Evolutionary conservation across 2,329 filamentous ascomycete species (phyloP).

Genomic region (Lasiodiplodia sp.): DNA sequence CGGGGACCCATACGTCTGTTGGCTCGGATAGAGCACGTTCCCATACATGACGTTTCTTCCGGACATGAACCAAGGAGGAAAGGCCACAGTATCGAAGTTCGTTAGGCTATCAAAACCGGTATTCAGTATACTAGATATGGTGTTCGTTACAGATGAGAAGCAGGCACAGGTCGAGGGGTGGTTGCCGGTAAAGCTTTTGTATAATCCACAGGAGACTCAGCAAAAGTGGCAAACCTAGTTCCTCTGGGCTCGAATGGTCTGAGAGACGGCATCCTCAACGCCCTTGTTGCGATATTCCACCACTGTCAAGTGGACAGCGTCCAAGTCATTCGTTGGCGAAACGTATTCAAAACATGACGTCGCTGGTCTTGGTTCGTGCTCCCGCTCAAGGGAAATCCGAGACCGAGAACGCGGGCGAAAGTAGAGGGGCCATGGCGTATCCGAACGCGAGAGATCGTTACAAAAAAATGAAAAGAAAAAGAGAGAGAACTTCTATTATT

Average conservation of each 20-base stretch:
- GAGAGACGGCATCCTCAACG: neutral
- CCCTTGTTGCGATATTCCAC: neutral
- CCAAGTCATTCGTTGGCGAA: neutral
- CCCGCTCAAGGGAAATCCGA: too few species aligned
- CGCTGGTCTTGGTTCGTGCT: too few species aligned
- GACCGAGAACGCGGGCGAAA: too few species aligned
- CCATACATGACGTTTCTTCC: too few species aligned
- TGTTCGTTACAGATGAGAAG: neutral
- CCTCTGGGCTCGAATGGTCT: neutral
- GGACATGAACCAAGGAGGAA: neutral
- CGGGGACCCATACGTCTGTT: neutral
- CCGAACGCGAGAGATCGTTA: too few species aligned
- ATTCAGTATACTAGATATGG: neutral
- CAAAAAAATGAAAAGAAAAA: too few species aligned
- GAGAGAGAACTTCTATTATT: too few species aligned
- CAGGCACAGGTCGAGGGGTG: neutral
- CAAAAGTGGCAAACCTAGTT: neutral
- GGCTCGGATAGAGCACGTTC: too few species aligned
- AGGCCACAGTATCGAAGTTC: neutral
- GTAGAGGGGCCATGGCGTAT: too few species aligned
- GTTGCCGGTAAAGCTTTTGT: neutral
- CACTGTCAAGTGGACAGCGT: neutral
- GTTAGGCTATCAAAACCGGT: neutral
- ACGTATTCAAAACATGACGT: neutral
- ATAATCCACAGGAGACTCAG: neutral